Conservation (phyloP, 192 early-diverging fungal genomes). For the Chytriomyces sp. region DNA sequence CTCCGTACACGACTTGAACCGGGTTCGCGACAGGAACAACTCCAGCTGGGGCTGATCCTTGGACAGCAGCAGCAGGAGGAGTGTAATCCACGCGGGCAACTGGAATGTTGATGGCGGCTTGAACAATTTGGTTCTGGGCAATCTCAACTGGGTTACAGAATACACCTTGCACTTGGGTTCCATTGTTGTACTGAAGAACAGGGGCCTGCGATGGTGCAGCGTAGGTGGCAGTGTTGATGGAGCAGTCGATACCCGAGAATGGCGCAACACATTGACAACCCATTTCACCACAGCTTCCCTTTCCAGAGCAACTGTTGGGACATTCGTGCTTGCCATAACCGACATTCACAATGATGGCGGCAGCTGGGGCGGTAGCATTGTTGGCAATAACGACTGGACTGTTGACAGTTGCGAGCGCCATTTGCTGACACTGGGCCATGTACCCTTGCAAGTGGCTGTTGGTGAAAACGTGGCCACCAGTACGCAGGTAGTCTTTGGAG, state of each 20-base stretch:
- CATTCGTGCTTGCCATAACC: slow-evolving; percentile 1
- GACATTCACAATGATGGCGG: background rate
- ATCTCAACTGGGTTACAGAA: background rate
- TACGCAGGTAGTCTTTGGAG: background rate
- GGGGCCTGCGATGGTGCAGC: background rate
- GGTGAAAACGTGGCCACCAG: slow-evolving; percentile 6
- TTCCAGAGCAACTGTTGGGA: slow-evolving; percentile 6
- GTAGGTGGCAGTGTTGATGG: slow-evolving; percentile 3
- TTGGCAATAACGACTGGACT: background rate
- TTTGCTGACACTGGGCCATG: background rate
- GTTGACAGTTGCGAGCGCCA: background rate
- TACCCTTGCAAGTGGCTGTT: background rate
- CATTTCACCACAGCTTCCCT: background rate
- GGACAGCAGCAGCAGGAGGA: background rate
- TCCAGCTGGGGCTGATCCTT: background rate
- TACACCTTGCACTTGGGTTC: background rate
- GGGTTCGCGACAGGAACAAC: background rate
- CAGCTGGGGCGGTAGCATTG: background rate
- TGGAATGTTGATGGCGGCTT: background rate
- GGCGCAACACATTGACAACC: slow-evolving; percentile 3
- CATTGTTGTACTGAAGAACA: background rate
- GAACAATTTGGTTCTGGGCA: slow-evolving; percentile 1
- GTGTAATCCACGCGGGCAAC: background rate
- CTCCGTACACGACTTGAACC: background rate
- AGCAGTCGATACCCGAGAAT: slow-evolving; percentile 29